Evolutionary conservation across 2,329 filamentous ascomycete genomes (phyloP), one percentile per base, ranked within the genome.

Genomic region (Trichoderma pleuroti): DNA sequence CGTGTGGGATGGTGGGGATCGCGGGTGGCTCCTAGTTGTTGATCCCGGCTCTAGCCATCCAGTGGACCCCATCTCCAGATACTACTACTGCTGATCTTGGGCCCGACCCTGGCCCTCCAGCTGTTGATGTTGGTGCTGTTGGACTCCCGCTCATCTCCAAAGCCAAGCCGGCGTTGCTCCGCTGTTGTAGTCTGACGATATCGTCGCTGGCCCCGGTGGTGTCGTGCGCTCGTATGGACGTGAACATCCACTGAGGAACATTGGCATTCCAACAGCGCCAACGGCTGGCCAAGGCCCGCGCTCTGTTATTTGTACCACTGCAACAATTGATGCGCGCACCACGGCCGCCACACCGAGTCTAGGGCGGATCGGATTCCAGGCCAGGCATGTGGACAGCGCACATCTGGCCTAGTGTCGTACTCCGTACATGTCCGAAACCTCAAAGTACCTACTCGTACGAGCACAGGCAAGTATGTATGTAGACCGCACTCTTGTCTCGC

Each of bases 31-130:
- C 36, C 64, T 52, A 21, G 64, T 60, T n/a, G 64, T 26, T 68
- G 57, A 61, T 52, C 54, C 56, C 54, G 65, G 66, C 56, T 52
- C 28, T 32, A 52, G n/a, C 66, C 66, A 61, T 61, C 66, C 21
- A 34, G 56, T 68, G 66, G 66, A 49, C 11, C 65, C 66, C 65
- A 68, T 68, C 65, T 68, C 36, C 36, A 68, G 54, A 68, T 68
- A 42, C 26, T n/a, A 16, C 63, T 68, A 42, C 26, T n/a, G 21
- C 63, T 54, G 21, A 59, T 59, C 56, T 11, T 34, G 30, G 18
- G 28, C 3, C 18, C 34, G 54, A 12, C 54, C 54, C 28, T 5
- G 28, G 54, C 54, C 9, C 26, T 32, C 56, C 28, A 59, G 32
- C 28, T 30, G 28, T 14, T 56, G 32, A 11, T 67, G n/a, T 36